Base-by-base conservation (phyloP, 495 filamentous ascomycete genomes). In the Lasiosphaeria miniovina region DNA sequence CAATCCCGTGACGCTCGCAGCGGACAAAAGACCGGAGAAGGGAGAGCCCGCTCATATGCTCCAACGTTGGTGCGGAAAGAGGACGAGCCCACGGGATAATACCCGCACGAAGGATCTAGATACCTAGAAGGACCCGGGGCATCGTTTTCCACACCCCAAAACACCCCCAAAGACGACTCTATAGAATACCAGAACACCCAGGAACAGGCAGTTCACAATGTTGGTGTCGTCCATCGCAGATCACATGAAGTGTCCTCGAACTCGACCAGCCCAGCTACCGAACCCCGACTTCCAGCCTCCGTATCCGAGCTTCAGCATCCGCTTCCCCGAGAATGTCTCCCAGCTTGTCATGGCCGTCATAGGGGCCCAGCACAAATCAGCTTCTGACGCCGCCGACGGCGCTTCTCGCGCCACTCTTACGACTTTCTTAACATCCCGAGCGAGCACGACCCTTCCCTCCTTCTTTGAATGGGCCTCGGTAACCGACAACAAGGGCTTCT, bases 311-410 rank as follows among this genome's bases (percentile, higher is more conserved):
- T 68, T 65, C 54, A 57, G 15, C 48, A 58, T 67, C 15, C 62
- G 64, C 5, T 72, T 68, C 58, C 58, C 66, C 32, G 34, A 60
- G 14, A 49, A 52, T n/a, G 55, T 62, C 32, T 67, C 63, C 35
- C 65, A 70, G 15, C 55, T 71, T 40, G 71, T 71, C 56, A 69
- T 72, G 59, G 70, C 68, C 15, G 58, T 71, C 52, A 61, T 74
- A 31, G 70, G 71, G 11, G 66, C 55, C 0, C 70, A 74, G 62
- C 58, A 58, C 59, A 35, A 35, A 14, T 9, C 50, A 15, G 35
- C 50, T 7, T 41, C 54, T 38, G 38, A 58, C 33, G 10, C 34
- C 36, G 54, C 56, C 34, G 35, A 6, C 10, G 32, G 36, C 9
- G 36, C 52, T 35, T 58, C 65, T 36, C 46, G 56, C 17, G 17